Conservation (phyloP, 83 land plant species). For the Picea engelmannii region DNA sequence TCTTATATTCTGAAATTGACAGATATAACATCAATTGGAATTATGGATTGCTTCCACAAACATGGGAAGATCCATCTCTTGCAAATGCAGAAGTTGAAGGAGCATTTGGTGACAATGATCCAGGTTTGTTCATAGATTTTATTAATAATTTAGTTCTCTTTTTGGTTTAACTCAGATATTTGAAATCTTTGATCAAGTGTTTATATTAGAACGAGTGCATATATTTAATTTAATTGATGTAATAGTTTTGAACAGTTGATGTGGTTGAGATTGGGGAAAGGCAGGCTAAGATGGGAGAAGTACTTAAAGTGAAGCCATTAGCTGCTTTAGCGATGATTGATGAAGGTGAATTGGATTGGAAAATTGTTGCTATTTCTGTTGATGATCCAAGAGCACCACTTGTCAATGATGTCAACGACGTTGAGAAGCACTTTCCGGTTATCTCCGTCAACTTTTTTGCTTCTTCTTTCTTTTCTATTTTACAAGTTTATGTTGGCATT, state of each 20-base stretch:
- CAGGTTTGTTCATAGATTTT: slow-evolving; percentile 45
- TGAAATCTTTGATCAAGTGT: background rate
- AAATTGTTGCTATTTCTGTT: slow-evolving; percentile 90
- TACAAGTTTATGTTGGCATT: too few relatives aligned
- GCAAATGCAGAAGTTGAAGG: slow-evolving; percentile 90
- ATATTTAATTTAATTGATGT: background rate
- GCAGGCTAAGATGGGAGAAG: slow-evolving; percentile 69
- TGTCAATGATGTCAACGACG: slow-evolving; percentile 85
- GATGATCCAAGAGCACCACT: slow-evolving; percentile 94
- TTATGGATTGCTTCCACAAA: slow-evolving; percentile 96
- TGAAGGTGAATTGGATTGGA: slow-evolving; percentile 99
- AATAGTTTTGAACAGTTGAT: slow-evolving; percentile 62
- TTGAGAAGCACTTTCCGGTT: slow-evolving; percentile 95
- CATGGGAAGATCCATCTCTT: slow-evolving; percentile 95
- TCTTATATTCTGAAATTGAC: slow-evolving; percentile 10
- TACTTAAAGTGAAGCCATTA: slow-evolving; percentile 89
- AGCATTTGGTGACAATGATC: slow-evolving; percentile 95
- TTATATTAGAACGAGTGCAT: background rate
- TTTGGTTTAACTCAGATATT: background rate
- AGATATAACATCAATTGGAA: slow-evolving; percentile 98
- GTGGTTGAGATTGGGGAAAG: slow-evolving; percentile 96
- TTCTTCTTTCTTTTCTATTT: too few relatives aligned
- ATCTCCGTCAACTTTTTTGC: background rate
- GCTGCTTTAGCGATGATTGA: slow-evolving; percentile 98
- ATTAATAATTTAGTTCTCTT: background rate